These are phyloP conservation scores for Prunus fruticosa DNA, from an alignment of 306 rosid genomes.

Conservation along the genomic window DNA sequence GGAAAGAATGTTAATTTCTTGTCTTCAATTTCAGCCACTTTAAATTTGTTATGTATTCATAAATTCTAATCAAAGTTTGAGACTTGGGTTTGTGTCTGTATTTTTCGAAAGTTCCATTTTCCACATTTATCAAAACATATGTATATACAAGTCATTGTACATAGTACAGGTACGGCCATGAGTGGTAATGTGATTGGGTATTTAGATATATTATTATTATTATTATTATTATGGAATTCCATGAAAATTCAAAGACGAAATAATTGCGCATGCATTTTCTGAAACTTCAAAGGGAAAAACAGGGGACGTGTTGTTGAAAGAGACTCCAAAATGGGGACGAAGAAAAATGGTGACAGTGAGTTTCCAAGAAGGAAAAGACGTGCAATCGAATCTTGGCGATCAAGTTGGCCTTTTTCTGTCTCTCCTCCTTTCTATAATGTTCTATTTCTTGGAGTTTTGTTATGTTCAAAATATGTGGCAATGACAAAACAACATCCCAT, in stretches of 20 bases:
- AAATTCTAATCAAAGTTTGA: not conserved
- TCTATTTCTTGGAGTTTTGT: constrained; percentile 54
- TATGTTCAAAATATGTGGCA: constrained; percentile 19
- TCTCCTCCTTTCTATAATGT: constrained; percentile 28
- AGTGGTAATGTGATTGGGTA: not conserved
- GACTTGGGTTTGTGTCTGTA: not conserved
- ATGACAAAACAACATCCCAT: not conserved
- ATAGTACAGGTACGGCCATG: not conserved
- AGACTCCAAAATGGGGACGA: constrained; percentile 9
- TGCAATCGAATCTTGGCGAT: constrained; percentile 38
- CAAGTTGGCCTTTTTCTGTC: constrained; percentile 60
- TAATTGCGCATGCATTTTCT: not conserved
- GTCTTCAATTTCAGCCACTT: not conserved
- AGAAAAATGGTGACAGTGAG: constrained; percentile 8
- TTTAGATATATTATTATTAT: not conserved
- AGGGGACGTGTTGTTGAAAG: not conserved
- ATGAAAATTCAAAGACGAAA: not conserved
- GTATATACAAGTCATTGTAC: not conserved
- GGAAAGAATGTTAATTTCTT: not conserved
- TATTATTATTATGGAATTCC: not conserved
- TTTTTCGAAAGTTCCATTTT: not conserved
- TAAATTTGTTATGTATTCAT: not conserved
- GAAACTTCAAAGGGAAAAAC: not conserved
- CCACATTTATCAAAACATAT: not conserved
- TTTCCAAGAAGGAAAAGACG: constrained; percentile 61